Percentiles rank a stretch among this genome's conserved stretches.
These are phyloP conservation scores for Geranomyces michiganensis DNA, from an alignment of 192 early-diverging fungal genomes.

Conservation along the genomic window DNA sequence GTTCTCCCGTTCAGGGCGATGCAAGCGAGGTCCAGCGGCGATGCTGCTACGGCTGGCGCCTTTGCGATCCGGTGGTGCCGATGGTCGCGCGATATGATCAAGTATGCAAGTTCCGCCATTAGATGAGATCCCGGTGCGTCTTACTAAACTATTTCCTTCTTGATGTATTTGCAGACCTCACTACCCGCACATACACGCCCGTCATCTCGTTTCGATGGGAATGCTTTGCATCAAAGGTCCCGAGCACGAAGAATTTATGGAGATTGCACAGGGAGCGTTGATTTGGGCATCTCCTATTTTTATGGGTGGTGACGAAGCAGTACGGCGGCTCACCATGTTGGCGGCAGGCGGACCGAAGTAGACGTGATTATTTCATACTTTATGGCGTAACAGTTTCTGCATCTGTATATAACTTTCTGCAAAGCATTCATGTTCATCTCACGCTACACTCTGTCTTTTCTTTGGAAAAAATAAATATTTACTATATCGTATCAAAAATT, in stretches of 20 bases:
- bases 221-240: slow-evolving; percentile 2
- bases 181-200: slow-evolving; percentile 26
- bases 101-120: not conserved
- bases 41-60: not conserved
- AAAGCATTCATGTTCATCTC: too few species aligned
- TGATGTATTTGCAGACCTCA: not conserved
- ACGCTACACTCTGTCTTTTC: too few species aligned
- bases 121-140: slow-evolving; percentile 5
- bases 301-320: slow-evolving; percentile 6
- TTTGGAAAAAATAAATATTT: too few species aligned
- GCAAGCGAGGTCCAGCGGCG: not conserved
- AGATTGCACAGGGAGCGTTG: not conserved
- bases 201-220: slow-evolving; percentile 15
- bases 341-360: not conserved
- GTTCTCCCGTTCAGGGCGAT: not conserved
- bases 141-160: too few species aligned
- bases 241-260: not conserved
- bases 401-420: too few species aligned
- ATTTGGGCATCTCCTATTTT: not conserved
- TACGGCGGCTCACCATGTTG: slow-evolving; percentile 8
- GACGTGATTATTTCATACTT: too few species aligned
- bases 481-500: too few species aligned
- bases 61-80: not conserved
- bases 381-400: too few species aligned
- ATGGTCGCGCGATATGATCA: slow-evolving; percentile 11